These are phyloP conservation scores for Leishmania braziliensis DNA, from an alignment of 208 protist genomes.

Conservation along the genomic window DNA sequence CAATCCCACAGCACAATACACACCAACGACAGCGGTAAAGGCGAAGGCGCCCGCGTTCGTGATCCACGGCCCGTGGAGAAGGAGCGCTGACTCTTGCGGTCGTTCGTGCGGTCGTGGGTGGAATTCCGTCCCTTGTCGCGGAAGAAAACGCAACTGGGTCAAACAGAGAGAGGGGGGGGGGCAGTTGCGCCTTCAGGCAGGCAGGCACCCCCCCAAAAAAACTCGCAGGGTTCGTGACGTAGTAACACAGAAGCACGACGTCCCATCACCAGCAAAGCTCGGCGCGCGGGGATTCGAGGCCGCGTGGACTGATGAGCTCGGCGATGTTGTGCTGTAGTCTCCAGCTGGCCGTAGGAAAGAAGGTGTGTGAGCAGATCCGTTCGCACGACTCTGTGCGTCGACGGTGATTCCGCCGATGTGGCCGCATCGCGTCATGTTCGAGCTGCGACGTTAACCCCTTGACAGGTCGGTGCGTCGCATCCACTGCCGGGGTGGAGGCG, in stretches of 20 bases:
- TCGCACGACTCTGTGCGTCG: neutral
- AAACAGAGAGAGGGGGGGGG: neutral
- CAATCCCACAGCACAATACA: too few species aligned
- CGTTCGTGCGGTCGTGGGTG: neutral
- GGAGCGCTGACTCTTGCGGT: neutral
- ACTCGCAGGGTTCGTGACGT: slow-evolving; percentile 14
- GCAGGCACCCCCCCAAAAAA: slow-evolving; percentile 17
- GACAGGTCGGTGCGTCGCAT: neutral
- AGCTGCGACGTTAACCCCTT: neutral
- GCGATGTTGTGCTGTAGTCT: neutral
- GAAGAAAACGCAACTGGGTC: too few species aligned
- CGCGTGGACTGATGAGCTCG: slow-evolving; percentile 6
- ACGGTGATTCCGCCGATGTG: neutral
- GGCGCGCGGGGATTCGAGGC: slow-evolving; percentile 25
- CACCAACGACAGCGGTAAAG: too few species aligned
- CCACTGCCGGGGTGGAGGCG: neutral
- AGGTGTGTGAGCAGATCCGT: neutral
- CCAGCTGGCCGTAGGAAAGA: neutral
- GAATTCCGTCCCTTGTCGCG: neutral
- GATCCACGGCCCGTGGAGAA: too few species aligned
- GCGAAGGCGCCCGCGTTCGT: too few species aligned
- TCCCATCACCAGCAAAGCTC: slow-evolving; percentile 49
- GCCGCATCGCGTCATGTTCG: neutral
- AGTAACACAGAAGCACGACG: slow-evolving; percentile 47
- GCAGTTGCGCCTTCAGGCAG: too few species aligned